Base-by-base conservation (phyloP, 2,329 filamentous ascomycete genomes). In the Dactylella cylindrospora region DNA sequence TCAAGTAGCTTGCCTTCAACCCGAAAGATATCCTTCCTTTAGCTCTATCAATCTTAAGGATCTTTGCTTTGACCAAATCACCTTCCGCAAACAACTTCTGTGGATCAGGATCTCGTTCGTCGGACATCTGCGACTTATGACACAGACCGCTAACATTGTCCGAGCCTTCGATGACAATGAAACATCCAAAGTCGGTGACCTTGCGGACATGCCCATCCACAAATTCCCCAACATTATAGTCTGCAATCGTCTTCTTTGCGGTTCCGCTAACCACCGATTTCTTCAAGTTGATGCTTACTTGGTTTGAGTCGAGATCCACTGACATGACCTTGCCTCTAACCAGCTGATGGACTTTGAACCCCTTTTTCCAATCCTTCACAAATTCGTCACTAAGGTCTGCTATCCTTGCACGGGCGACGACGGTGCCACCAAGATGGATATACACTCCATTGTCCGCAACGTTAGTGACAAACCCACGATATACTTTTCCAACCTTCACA, bases 101-200 rank as follows among this genome's bases (percentile, higher is more conserved):
- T n/a, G 90, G 87, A 75, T 97, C 88, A 46, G 86, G 80, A 19
- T 96, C 84, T 3, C 80, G 76, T 68, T 85, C 84, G 67, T 95
- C 89, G 0, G 93, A 90, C 80, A 98, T 90, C 72, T 98, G 85
- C 66, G 84, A 91, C 65, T 87, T 83, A 72, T 98, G 93, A 72
- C 91, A 97, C 7, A 98, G 79, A 64, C 93, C 93, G 68, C 91
- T 95, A 65, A 98, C 83, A 67, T 95, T 95, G 51, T 82, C 79
- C 3, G 90, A 94, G 61, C 86, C 84, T 72, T 96, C 89, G 15
- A 98, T 77, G 35, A 94, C 82, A 68, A 98, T 86, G 72, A 98
- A 98, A 3, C 91, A 91, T 66, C 93, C 93, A 71, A 90, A 98
- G 25, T 95, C 87, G 70, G 95, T 88, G 1, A 97, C 90, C 73